These are phyloP conservation scores for Saccharomyces pastorianus DNA, from an alignment of 1,139 yeast genomes.

Conservation along the genomic window DNA sequence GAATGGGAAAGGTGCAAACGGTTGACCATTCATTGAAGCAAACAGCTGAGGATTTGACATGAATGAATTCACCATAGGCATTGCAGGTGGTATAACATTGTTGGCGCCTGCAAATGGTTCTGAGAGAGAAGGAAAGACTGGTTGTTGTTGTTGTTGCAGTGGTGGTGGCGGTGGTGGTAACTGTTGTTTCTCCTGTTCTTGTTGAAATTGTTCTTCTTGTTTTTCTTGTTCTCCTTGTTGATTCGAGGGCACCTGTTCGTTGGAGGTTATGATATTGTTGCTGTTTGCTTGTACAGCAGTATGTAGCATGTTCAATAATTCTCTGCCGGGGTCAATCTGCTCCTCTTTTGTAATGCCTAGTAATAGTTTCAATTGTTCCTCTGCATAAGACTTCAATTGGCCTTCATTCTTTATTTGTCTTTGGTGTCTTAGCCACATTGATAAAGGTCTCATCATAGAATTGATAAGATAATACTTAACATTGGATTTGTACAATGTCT, in stretches of 20 bases:
- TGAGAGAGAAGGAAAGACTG: slow-evolving; percentile 9
- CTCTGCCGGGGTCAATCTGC: slow-evolving; percentile 64
- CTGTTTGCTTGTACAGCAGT: slow-evolving; percentile 30
- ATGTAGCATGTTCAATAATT: slow-evolving; percentile 56
- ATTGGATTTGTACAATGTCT: slow-evolving; percentile 31
- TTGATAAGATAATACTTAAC: slow-evolving; percentile 50
- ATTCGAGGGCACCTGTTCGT: slow-evolving; percentile 1
- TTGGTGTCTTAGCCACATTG: slow-evolving; percentile 46
- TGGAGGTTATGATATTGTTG: slow-evolving; percentile 11
- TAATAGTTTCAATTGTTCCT: slow-evolving; percentile 52
- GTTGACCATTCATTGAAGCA: slow-evolving; percentile 23
- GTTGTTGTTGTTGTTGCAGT: slow-evolving; percentile 10
- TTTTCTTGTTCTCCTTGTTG: neutral
- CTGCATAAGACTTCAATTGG: slow-evolving; percentile 43
- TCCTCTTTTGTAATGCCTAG: slow-evolving; percentile 46
- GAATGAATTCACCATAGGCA: slow-evolving; percentile 6
- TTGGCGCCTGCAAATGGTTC: slow-evolving; percentile 3
- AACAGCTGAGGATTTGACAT: slow-evolving; percentile 8
- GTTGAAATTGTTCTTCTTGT: no score
- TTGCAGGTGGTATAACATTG: slow-evolving; percentile 9
- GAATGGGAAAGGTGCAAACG: slow-evolving; percentile 32
- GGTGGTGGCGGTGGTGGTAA: neutral
- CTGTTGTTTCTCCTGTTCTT: no score
- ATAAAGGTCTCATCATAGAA: slow-evolving; percentile 54
- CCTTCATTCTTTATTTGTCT: slow-evolving; percentile 50